Evolutionary conservation across 805 yeast species (phyloP).

Genomic region (Myxozyma nipponensis): DNA sequence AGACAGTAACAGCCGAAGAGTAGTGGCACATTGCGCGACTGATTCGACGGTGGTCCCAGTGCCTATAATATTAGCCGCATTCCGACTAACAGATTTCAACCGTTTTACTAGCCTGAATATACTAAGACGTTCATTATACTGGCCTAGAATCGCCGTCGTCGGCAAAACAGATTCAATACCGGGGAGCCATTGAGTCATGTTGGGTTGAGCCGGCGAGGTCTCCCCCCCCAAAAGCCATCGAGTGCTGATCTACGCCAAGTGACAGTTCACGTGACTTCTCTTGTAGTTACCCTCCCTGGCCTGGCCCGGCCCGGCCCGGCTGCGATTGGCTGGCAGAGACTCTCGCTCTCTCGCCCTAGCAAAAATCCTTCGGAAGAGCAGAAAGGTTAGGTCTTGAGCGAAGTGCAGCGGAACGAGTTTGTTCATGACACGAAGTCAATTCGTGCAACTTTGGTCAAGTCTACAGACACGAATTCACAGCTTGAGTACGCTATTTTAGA

Average conservation of each 20-base stretch:
- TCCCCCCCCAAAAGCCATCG: no score
- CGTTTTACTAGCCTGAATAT: conserved; percentile 46
- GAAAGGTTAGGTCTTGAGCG: no score
- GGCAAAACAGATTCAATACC: no score
- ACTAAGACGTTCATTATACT: conserved; percentile 65
- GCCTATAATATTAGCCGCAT: conserved; percentile 42
- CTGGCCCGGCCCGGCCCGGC: background rate
- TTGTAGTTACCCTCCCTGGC: background rate
- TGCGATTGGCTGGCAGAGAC: background rate
- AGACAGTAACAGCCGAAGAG: conserved; percentile 68
- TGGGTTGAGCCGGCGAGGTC: background rate
- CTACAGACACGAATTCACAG: background rate
- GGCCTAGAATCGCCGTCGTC: no score
- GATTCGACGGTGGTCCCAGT: conserved; percentile 87
- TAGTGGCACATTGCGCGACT: conserved; percentile 76
- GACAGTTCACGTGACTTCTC: no score
- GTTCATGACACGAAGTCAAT: no score
- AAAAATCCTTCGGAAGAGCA: background rate
- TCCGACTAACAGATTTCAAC: background rate
- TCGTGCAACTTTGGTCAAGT: no score
- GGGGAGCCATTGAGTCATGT: no score
- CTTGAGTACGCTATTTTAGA: background rate
- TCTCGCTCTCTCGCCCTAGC: no score
- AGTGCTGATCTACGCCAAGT: no score
- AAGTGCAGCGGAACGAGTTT: no score